Percentiles rank a stretch among this genome's conserved stretches.
Conservation (phyloP, 164 flowering plant genomes). For the Sextonia rubra region DNA sequence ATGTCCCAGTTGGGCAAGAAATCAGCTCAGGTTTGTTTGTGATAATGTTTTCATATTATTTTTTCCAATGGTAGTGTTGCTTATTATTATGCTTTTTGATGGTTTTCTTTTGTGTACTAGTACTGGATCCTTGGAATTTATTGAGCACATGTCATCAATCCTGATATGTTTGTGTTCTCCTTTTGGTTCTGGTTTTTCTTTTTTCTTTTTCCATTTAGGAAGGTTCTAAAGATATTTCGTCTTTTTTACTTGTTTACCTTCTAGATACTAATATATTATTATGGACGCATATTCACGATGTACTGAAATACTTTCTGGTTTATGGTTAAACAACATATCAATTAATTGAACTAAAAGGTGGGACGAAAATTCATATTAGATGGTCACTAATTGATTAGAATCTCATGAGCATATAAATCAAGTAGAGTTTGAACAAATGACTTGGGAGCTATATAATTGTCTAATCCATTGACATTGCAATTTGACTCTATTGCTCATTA, state of each 20-base stretch:
- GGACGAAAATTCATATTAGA: not conserved
- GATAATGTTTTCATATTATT: not conserved
- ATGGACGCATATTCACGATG: too few relatives aligned
- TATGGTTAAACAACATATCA: not conserved
- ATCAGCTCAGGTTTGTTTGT: slow-evolving; percentile 57
- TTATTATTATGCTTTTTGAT: not conserved
- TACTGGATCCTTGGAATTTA: not conserved
- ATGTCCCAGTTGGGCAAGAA: slow-evolving; percentile 95
- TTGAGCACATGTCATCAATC: not conserved
- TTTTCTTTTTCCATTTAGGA: too few relatives aligned
- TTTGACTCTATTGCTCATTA: too few relatives aligned
- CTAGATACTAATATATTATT: not conserved
- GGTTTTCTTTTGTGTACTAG: not conserved
- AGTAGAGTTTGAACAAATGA: too few relatives aligned
- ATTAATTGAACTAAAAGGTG: too few relatives aligned
- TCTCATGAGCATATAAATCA: too few relatives aligned
- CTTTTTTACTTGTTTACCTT: too few relatives aligned
- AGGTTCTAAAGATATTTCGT: too few relatives aligned
- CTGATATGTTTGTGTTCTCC: not conserved
- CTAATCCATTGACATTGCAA: too few relatives aligned
- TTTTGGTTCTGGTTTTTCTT: not conserved
- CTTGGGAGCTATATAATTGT: too few relatives aligned
- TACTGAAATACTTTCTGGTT: too few relatives aligned
- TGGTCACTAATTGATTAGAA: too few relatives aligned
- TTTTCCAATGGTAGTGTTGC: not conserved